Evolutionary conservation across 2,329 filamentous ascomycete genomes (phyloP).

Genomic region (Trichoderma lentiforme): DNA sequence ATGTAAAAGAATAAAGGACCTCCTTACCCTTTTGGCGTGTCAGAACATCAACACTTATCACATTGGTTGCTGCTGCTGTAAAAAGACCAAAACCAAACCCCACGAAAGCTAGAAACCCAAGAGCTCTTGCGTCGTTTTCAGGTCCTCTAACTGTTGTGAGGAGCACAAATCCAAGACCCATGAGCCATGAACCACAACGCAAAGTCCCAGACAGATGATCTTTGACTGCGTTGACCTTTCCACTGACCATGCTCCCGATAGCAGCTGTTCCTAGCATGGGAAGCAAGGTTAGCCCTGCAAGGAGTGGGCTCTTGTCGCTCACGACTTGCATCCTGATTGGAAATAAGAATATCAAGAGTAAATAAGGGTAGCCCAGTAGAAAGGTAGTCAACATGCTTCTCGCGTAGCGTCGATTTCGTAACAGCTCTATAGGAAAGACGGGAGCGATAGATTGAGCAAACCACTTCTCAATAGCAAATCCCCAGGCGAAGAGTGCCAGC

Average conservation of each 20-base stretch:
- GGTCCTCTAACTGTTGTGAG: conserved; percentile 36
- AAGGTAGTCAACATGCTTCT: conserved; percentile 43
- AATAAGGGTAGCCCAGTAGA: conserved; percentile 49
- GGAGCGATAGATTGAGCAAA: conserved; percentile 32
- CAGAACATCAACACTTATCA: conserved; percentile 41
- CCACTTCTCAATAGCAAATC: conserved; percentile 25
- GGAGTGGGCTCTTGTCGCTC: conserved; percentile 43
- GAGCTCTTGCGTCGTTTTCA: conserved; percentile 41
- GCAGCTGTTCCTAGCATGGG: conserved; percentile 51
- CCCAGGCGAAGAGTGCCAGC: conserved; percentile 30
- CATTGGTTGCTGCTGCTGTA: conserved; percentile 46
- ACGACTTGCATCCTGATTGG: conserved; percentile 51
- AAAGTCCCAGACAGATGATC: conserved; percentile 45
- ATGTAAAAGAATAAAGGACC: not conserved
- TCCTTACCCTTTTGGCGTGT: conserved; percentile 44
- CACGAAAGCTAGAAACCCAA: conserved; percentile 50
- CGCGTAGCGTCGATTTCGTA: conserved; percentile 46
- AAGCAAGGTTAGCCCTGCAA: conserved; percentile 50
- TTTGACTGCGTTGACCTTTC: conserved; percentile 40
- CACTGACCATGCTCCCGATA: conserved; percentile 42
- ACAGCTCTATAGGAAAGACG: conserved; percentile 47
- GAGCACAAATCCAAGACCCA: conserved; percentile 47
- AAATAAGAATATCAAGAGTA: conserved; percentile 48
- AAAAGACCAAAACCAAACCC: conserved; percentile 52
- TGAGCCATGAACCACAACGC: conserved; percentile 39